These are phyloP conservation scores for Cystobasidium slooffiae DNA, from an alignment of 1,284 basidiomycete species.

Conservation along the genomic window DNA sequence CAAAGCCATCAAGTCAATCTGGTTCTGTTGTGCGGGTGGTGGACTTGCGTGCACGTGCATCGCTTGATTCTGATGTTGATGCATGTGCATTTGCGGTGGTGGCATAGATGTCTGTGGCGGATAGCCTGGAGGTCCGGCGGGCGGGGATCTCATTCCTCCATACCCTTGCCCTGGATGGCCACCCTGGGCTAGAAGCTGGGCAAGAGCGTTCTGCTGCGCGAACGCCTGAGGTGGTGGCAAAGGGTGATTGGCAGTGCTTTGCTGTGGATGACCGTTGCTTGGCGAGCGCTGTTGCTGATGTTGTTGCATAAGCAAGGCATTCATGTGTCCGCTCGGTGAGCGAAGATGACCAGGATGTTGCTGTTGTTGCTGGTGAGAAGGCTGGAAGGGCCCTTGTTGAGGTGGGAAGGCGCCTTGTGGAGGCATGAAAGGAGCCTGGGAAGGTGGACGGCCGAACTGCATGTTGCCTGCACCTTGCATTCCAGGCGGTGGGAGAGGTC, in stretches of 20 bases:
- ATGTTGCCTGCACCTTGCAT: neutral
- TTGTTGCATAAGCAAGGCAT: neutral
- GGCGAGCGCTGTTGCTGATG: slow-evolving; percentile 22
- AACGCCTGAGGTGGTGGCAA: slow-evolving; percentile 20
- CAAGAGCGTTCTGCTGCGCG: slow-evolving; percentile 38
- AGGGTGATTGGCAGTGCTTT: slow-evolving; percentile 1
- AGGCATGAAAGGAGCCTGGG: neutral
- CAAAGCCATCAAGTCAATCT: slow-evolving; percentile 43
- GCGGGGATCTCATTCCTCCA: neutral
- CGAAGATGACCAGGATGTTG: slow-evolving; percentile 19
- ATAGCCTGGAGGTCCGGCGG: neutral
- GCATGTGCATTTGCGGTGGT: slow-evolving; percentile 17
- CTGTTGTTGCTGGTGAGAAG: slow-evolving; percentile 11
- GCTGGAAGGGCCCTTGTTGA: slow-evolving; percentile 4
- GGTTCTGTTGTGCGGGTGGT: slow-evolving; percentile 34
- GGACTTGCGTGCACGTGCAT: slow-evolving; percentile 12
- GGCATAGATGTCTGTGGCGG: neutral
- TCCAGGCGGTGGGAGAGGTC: neutral
- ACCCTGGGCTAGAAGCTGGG: slow-evolving; percentile 36
- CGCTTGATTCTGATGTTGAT: slow-evolving; percentile 5
- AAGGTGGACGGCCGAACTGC: slow-evolving; percentile 9
- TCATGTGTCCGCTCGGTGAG: slow-evolving; percentile 20
- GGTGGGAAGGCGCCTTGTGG: slow-evolving; percentile 1
- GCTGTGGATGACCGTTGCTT: slow-evolving; percentile 14
- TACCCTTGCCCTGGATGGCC: slow-evolving; percentile 1